A percentile compares a stretch with the other conserved stretches of the same genome.
phyloP scores from a whole-genome alignment of 768 basidiomycete genomes.

The Imleria badia region DNA sequence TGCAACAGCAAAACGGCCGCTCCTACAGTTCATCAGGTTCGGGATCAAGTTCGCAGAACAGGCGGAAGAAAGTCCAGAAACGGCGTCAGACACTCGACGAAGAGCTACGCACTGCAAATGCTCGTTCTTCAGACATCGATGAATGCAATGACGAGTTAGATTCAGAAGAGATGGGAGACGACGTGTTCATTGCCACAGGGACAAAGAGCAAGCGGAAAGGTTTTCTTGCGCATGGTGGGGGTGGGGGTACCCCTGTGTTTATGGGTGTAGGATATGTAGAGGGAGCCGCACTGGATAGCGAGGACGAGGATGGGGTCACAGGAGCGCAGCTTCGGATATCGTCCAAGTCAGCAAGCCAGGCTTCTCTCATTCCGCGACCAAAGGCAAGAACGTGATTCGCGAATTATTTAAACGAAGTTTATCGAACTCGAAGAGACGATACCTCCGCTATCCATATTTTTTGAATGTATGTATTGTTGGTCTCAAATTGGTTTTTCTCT shows the following conservation, averaged over 20 bases:
- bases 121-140: constrained; percentile 30
- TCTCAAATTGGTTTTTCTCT: no score
- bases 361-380: constrained; percentile 27
- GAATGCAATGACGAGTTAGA: constrained; percentile 39
- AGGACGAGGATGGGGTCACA: constrained; percentile 7
- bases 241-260: constrained; percentile 66
- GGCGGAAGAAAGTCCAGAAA: constrained; percentile 21
- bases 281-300: constrained; percentile 41
- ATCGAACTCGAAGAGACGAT: constrained; percentile 5
- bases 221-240: constrained; percentile 75
- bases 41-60: constrained; percentile 15
- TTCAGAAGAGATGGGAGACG: constrained; percentile 41
- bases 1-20: constrained; percentile 1
- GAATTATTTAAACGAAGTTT: not conserved
- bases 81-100: constrained; percentile 64
- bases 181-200: constrained; percentile 53
- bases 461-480: constrained; percentile 10
- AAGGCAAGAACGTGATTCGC: constrained; percentile 17
- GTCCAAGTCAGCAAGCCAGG: constrained; percentile 13
- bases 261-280: constrained; percentile 69
- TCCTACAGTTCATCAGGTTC: constrained; percentile 4
- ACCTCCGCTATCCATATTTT: constrained; percentile 8
- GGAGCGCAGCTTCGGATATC: not conserved
- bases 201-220: constrained; percentile 52
- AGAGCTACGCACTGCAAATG: constrained; percentile 54